phyloP scores from a whole-genome alignment of 139 green algal genomes.

The Astrephomene gubernaculifera region DNA sequence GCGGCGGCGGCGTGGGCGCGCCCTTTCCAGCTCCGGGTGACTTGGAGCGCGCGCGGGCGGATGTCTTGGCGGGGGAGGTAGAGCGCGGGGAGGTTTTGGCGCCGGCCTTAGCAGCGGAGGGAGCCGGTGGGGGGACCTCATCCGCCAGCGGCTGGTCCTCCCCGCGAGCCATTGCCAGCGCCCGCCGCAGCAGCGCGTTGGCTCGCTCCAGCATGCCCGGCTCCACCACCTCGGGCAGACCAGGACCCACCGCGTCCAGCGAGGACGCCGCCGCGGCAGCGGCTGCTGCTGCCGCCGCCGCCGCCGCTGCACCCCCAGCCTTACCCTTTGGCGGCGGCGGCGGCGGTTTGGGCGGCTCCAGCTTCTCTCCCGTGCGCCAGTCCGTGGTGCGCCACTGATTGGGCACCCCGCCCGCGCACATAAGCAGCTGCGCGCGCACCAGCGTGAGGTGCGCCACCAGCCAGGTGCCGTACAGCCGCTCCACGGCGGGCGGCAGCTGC shows the following conservation, averaged over 20 bases:
- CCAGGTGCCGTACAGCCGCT: conserved; percentile 60
- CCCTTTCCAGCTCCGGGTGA: conserved; percentile 20
- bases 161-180: conserved; percentile 34
- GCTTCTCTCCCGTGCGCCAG: conserved; percentile 22
- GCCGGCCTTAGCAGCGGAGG: background rate
- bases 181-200: conserved; percentile 38
- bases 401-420: conserved; percentile 40
- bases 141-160: conserved; percentile 14
- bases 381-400: conserved; percentile 50
- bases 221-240: conserved; percentile 51
- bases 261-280: background rate
- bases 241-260: background rate
- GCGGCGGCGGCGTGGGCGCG: background rate
- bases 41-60: conserved; percentile 18
- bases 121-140: background rate
- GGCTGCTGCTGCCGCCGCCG: background rate
- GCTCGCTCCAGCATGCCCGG: conserved; percentile 52
- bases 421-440: conserved; percentile 36
- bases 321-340: conserved; percentile 1
- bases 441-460: conserved; percentile 52
- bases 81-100: background rate
- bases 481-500: conserved; percentile 23
- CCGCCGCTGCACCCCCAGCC: background rate
- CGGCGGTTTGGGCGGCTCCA: background rate
- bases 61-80: background rate